Base-by-base conservation (phyloP, 2,329 filamentous ascomycete species). In the Epichloe hybrida region DNA sequence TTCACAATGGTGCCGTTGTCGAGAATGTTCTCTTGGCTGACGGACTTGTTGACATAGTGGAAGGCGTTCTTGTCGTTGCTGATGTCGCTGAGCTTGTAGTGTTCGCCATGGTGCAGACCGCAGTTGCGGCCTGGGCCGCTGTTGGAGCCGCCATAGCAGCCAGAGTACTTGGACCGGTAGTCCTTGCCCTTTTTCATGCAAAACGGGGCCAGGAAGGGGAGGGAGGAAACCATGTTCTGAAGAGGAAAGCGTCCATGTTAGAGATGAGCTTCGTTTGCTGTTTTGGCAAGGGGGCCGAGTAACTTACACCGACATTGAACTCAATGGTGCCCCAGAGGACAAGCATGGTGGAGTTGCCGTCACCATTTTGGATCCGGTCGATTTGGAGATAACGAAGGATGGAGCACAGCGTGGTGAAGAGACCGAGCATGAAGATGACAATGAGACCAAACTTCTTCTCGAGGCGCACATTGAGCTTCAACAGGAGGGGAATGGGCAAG, bases 251-350 rank as follows among this genome's bases (percentile, higher is more conserved):
- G 23, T 35, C 20, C 35, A 17, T 37, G 44, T 38, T 13, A 35
- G n/a, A 42, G 13, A 49, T 15, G 37, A 9, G 20, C 40, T 6
- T 13, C 27, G 4, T 12, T 9, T 12, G 7, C 23, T 2, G 15
- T 17, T 4, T 37, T 50, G 48, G n/a, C 42, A n/a, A 13, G 40
- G 42, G 45, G 42, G 45, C 20, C 21, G 36, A 13, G 11, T 8
- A 15, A 3, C 73, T 58, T 67, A 77, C 75, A 11, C 76, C 75
- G 34, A 78, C 69, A 54, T 79, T 78, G 60, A 79, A 75, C 58
- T 79, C 76, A 50, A 79, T 73, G 2, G 71, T 73, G 4, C 76
- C 76, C 75, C 75, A 79, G 0, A 79, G 62, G 1, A 79, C 67
- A 11, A 79, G 64, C 70, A 76, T 74, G 4, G 76, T 78, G 0